These are phyloP conservation scores for Papiliotrema fonsecae DNA, from an alignment of 1,284 basidiomycete genomes.

Conservation along the genomic window DNA sequence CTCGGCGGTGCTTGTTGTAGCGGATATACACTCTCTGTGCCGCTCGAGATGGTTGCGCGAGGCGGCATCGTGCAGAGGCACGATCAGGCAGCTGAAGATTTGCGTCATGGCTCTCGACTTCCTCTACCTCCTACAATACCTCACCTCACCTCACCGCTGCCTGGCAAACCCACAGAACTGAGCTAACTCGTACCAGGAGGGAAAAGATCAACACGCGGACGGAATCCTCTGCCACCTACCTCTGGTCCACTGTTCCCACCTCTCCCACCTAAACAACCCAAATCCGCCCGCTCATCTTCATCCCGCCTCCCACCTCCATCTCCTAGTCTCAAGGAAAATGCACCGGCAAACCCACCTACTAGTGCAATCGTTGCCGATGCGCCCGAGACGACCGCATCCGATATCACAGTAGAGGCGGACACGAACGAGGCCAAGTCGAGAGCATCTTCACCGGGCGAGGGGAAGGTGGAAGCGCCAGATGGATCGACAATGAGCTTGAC, in stretches of 20 bases:
- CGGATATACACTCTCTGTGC: too few relatives aligned
- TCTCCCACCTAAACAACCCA: constrained; percentile 42
- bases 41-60: too few relatives aligned
- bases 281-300: constrained; percentile 17
- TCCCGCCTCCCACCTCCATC: too few relatives aligned
- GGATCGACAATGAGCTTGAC: constrained; percentile 28
- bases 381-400: neutral
- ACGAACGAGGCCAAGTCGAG: neutral
- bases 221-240: constrained; percentile 42
- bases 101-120: too few relatives aligned
- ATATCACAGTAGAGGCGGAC: neutral
- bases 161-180: neutral
- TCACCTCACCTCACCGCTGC: neutral
- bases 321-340: too few relatives aligned
- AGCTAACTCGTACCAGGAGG: neutral
- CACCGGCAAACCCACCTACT: constrained; percentile 8
- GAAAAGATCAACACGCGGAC: constrained; percentile 27
- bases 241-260: constrained; percentile 44
- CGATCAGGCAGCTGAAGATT: too few relatives aligned
- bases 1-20: too few relatives aligned
- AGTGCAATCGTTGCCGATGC: constrained; percentile 6
- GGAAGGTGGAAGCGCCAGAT: constrained; percentile 7
- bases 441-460: neutral
- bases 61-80: too few relatives aligned
- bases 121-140: neutral